A percentile compares a stretch with the other conserved stretches of the same genome.
Conservation (phyloP, 371 early-diverging fungal species). For the Fennellomyces sp. region DNA sequence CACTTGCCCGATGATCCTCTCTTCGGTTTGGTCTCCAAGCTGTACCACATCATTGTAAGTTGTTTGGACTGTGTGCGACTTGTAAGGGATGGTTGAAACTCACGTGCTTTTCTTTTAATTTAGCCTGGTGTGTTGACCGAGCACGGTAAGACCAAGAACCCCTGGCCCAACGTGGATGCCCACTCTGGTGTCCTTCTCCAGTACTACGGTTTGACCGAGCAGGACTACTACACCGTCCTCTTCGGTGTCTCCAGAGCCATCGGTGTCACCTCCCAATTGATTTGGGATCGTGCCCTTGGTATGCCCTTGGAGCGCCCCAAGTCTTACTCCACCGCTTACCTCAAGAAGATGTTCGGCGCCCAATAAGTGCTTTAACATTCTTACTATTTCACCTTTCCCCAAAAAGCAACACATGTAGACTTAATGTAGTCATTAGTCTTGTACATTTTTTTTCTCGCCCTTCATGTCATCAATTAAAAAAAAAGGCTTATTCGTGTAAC, state of each 20-base stretch:
- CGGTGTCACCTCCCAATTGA: slow-evolving; percentile 78
- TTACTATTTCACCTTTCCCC: too few species aligned
- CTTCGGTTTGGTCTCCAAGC: slow-evolving; percentile 94
- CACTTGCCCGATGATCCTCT: slow-evolving; percentile 95
- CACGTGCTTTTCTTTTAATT: slow-evolving; percentile 5
- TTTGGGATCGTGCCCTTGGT: slow-evolving; percentile 79
- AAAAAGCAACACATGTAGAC: too few species aligned
- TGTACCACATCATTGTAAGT: slow-evolving; percentile 91
- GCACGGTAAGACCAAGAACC: slow-evolving; percentile 99
- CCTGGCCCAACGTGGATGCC: slow-evolving; percentile 99
- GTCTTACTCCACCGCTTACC: slow-evolving; percentile 85
- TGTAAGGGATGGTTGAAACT: slow-evolving; percentile 2
- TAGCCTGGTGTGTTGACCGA: slow-evolving; percentile 93
- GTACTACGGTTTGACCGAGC: slow-evolving; percentile 96
- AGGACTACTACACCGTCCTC: slow-evolving; percentile 99
- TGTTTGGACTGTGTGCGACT: slow-evolving; percentile 1
- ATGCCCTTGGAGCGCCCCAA: slow-evolving; percentile 96
- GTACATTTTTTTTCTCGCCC: too few species aligned
- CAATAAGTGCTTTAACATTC: slow-evolving; percentile 30
- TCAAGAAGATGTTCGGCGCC: slow-evolving; percentile 77
- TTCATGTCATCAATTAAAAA: too few species aligned
- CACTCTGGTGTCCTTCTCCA: slow-evolving; percentile 97
- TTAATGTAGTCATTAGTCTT: too few species aligned
- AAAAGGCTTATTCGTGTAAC: too few species aligned
- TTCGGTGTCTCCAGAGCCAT: slow-evolving; percentile 98